Conservation (phyloP, 2,329 filamentous ascomycete genomes). For the Claviceps fusiformis region DNA sequence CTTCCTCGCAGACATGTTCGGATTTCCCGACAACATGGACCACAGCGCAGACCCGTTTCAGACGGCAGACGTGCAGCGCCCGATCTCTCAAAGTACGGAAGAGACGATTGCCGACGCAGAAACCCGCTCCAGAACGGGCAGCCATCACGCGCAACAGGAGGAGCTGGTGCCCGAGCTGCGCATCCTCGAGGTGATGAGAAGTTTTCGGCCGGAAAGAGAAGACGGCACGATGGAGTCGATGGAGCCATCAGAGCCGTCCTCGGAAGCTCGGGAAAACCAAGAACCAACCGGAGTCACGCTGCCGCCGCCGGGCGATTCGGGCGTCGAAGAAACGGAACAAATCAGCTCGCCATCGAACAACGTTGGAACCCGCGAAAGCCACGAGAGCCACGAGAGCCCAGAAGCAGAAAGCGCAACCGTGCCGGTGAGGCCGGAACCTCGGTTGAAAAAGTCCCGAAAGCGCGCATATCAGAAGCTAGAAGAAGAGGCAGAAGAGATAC, state of each 20-base stretch:
- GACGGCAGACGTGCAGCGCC: background rate
- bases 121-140: background rate
- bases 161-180: background rate
- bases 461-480: slow-evolving; percentile 1
- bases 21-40: background rate
- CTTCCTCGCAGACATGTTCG: background rate
- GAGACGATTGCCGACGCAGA: background rate
- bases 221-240: background rate
- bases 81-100: background rate
- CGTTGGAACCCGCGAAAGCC: background rate
- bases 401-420: background rate
- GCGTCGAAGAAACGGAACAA: background rate
- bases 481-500: background rate
- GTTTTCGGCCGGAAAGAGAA: background rate
- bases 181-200: background rate
- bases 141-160: background rate
- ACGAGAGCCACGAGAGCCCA: background rate
- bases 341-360: no score
- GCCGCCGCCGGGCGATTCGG: background rate
- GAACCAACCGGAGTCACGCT: background rate
- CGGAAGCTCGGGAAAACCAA: background rate
- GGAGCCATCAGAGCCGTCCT: background rate
- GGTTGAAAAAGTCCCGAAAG: background rate
- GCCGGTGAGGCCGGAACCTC: background rate
- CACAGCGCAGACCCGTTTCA: background rate